A percentile compares a stretch with the other conserved stretches of the same genome.
Evolutionary conservation across 371 early-diverging fungal genomes (phyloP).

Genomic region (Mortierella sp.): DNA sequence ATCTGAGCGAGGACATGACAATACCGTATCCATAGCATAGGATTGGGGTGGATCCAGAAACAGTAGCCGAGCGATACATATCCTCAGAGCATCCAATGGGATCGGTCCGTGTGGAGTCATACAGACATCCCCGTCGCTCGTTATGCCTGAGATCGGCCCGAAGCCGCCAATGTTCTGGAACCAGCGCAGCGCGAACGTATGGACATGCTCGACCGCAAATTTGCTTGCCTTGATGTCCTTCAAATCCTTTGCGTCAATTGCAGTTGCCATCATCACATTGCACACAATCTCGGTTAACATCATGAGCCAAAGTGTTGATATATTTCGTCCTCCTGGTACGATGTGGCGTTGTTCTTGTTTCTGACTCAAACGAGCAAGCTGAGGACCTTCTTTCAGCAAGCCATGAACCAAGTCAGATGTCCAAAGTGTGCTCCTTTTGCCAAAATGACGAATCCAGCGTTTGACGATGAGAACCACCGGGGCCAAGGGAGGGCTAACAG

Average conservation of each 20-base stretch:
- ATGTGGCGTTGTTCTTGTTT: conserved; percentile 36
- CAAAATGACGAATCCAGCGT: conserved; percentile 47
- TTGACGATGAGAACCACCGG: conserved; percentile 41
- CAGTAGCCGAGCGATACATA: conserved; percentile 28
- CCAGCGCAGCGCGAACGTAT: conserved; percentile 43
- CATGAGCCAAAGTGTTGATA: conserved; percentile 29
- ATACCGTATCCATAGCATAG: conserved; percentile 42
- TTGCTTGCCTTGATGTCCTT: conserved; percentile 48
- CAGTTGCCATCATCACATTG: conserved; percentile 43
- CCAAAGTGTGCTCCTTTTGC: conserved; percentile 38
- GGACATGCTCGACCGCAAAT: conserved; percentile 34
- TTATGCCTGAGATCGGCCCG: neutral
- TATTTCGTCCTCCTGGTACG: conserved; percentile 21
- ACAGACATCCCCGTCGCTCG: conserved; percentile 29
- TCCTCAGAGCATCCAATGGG: conserved; percentile 22
- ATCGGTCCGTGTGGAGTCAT: conserved; percentile 39
- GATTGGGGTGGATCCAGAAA: conserved; percentile 43
- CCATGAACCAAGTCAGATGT: conserved; percentile 41
- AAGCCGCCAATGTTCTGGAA: conserved; percentile 32
- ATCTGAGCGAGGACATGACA: no score
- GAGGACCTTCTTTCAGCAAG: conserved; percentile 31
- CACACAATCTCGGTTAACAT: conserved; percentile 48
- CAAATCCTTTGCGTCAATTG: conserved; percentile 38
- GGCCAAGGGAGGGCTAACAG: conserved; percentile 27
- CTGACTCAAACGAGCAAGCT: conserved; percentile 16